phyloP scores from a whole-genome alignment of 352 stramenopile genomes.

The Thalassiosira ordinaria region DNA sequence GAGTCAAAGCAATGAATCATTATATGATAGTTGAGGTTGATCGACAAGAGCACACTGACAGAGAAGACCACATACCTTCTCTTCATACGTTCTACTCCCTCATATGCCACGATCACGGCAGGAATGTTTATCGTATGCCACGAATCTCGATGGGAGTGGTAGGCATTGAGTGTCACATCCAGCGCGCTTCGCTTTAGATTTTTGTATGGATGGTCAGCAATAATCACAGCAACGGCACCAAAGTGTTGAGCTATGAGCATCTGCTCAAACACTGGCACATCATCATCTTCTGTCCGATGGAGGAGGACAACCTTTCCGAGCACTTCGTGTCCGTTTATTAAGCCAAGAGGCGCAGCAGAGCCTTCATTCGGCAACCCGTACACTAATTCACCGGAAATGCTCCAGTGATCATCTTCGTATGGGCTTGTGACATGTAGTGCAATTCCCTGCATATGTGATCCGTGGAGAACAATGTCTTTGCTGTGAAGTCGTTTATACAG shows the following conservation, averaged over 20 bases:
- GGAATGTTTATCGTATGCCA: conserved; percentile 12
- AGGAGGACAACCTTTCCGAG: conserved; percentile 8
- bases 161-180: conserved; percentile 5
- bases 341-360: neutral
- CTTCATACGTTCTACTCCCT: conserved; percentile 6
- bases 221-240: conserved; percentile 4
- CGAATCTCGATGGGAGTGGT: conserved; percentile 4
- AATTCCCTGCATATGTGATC: conserved; percentile 26
- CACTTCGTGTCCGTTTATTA: conserved; percentile 22
- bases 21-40: too few relatives aligned
- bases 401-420: conserved; percentile 23
- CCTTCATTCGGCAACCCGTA: conserved; percentile 25
- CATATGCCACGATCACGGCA: neutral
- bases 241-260: conserved; percentile 7
- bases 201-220: conserved; percentile 12
- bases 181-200: conserved; percentile 5
- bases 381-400: conserved; percentile 13
- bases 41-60: too few relatives aligned
- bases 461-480: conserved; percentile 15
- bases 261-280: conserved; percentile 15
- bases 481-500: conserved; percentile 17
- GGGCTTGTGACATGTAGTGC: conserved; percentile 2
- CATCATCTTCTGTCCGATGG: conserved; percentile 1
- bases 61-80: too few relatives aligned
- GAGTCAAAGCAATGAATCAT: too few relatives aligned